Evolutionary conservation across 441 rosid genomes (phyloP), one percentile per base, ranked within the genome.

Genomic region (Aleurites moluccanus): DNA sequence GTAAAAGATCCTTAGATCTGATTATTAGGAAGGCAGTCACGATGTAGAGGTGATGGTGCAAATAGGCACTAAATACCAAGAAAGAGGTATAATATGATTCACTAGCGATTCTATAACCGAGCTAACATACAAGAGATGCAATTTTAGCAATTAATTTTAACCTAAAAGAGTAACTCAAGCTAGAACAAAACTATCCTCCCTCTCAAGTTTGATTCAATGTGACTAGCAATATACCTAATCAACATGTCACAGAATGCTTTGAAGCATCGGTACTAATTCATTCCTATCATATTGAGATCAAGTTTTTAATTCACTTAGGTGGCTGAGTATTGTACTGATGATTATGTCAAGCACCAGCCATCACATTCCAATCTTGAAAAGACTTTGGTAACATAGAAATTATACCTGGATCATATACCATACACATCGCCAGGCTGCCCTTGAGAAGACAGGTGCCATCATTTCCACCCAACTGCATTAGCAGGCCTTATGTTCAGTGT

Each of bases 361-460:
- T 59, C 38, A 10, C 18, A 30, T 47, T 33, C 7, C 45, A 50
- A 63, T 66, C 8, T 44, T 27, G 47, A 45, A 64, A 57, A 66
- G 45, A 69, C 56, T 2, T 2, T 11, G 44, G 25, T 18, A 14
- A 49, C 50, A 61, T 10, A 66, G 27, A 21, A 49, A 62, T 15
- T 57, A 40, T 85, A 92, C 99, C 97, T 94, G 97, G 76, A 94
- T 82, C 99, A 94, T 91, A 81, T 90, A 81, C 97, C 97, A 94
- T 3, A 84, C 81, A 79, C 99, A 94, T 72, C 88, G 86, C 99
- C 99, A 94, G 8, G 99, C 92, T 64, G 87, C 86, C 78, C 83
- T 90, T 1, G 98, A 94, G 86, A 94, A 94, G 11, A 94, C 98
- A 38, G 98, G 98, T 23, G 93, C 97, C 98, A 94, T 94, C 91